Percentiles rank a stretch among this genome's conserved stretches.
These are phyloP conservation scores for Iris pallida DNA, from an alignment of 116 monocot genomes.

Conservation along the genomic window DNA sequence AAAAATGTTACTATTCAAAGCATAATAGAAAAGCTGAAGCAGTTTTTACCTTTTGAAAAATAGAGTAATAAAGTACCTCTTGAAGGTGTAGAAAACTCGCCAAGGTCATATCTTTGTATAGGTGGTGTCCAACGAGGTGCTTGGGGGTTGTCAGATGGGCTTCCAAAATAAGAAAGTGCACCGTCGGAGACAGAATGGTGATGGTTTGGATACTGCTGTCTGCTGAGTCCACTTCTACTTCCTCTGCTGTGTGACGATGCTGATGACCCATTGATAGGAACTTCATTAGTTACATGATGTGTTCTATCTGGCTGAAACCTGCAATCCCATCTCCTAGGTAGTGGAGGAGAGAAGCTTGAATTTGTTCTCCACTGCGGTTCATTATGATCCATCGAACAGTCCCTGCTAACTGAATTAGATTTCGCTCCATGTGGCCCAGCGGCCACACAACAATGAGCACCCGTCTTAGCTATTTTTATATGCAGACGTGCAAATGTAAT, in stretches of 20 bases:
- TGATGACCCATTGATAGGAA: constrained; percentile 41
- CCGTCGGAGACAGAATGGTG: constrained; percentile 80
- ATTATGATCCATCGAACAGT: constrained; percentile 64
- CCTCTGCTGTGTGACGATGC: constrained; percentile 54
- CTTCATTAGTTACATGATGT: constrained; percentile 25
- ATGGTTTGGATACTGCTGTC: constrained; percentile 50
- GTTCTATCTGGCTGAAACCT: constrained; percentile 46
- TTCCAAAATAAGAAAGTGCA: constrained; percentile 67
- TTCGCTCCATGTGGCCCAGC: constrained; percentile 86
- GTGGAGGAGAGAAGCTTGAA: constrained; percentile 76
- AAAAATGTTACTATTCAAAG: too few relatives aligned
- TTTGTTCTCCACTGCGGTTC: constrained; percentile 69
- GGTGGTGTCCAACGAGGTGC: constrained; percentile 59
- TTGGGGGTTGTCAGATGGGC: constrained; percentile 57
- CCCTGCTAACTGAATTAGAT: constrained; percentile 43
- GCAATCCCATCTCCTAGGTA: constrained; percentile 65
- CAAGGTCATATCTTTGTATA: constrained; percentile 57
- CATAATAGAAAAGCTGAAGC: background rate
- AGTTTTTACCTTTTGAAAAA: background rate
- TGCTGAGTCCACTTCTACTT: constrained; percentile 34
- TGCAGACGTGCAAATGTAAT: constrained; percentile 8
- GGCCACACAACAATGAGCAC: constrained; percentile 94
- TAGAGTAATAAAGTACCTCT: constrained; percentile 40
- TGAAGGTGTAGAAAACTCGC: constrained; percentile 67
- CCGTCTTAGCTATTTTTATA: constrained; percentile 70